Evolutionary conservation across 164 flowering plant genomes (phyloP).

Genomic region (Stephania yunnanensis): DNA sequence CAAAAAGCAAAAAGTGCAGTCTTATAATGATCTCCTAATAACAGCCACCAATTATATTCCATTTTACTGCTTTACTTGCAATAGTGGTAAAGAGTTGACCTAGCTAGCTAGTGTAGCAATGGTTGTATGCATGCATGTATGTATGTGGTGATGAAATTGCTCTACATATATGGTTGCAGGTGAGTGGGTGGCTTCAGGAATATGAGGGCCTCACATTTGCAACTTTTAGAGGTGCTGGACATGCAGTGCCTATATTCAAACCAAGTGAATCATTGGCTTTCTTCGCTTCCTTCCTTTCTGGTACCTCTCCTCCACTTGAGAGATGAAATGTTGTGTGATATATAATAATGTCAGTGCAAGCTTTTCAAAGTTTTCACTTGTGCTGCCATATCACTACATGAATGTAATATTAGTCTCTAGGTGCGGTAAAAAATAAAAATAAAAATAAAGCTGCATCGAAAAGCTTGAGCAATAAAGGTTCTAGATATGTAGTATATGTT

Average conservation of each 20-base stretch:
- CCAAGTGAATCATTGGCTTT: conserved; percentile 77
- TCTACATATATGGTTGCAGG: conserved; percentile 35
- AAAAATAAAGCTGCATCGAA: neutral
- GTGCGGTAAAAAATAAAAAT: neutral
- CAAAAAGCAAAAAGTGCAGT: too few relatives aligned
- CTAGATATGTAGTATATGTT: too few relatives aligned
- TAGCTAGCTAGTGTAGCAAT: too few relatives aligned
- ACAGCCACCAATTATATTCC: neutral
- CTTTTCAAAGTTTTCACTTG: neutral
- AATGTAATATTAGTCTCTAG: neutral
- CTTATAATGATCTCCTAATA: too few relatives aligned
- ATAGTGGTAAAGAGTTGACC: neutral
- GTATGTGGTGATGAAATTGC: neutral
- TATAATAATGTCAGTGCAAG: neutral
- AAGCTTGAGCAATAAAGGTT: neutral
- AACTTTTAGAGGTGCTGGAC: conserved; percentile 97
- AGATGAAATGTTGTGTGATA: neutral
- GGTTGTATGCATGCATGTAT: too few relatives aligned
- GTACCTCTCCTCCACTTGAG: conserved; percentile 13
- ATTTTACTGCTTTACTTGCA: neutral
- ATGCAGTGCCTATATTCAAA: conserved; percentile 87
- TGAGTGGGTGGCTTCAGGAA: conserved; percentile 41
- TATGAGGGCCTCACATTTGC: conserved; percentile 83
- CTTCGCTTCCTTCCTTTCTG: conserved; percentile 63
- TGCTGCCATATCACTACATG: neutral